Percentiles rank a stretch among this genome's conserved stretches.
Evolutionary conservation across 2,329 filamentous ascomycete genomes (phyloP).

Genomic region (Verticillium nonalfalfae): DNA sequence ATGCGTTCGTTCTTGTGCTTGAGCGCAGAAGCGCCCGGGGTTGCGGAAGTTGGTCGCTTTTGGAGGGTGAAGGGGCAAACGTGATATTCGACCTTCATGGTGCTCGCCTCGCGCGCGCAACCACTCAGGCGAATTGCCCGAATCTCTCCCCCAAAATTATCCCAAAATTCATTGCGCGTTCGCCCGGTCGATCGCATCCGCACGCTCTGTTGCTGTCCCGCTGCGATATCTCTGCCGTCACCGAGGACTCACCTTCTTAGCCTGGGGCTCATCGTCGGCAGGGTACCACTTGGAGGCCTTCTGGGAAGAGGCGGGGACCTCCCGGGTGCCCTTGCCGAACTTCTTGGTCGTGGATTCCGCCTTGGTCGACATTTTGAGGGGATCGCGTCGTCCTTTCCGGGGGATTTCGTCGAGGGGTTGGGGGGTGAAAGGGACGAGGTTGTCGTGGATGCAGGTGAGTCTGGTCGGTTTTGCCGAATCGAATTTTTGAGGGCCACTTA

Average conservation of each 20-base stretch:
- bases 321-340: slow-evolving; percentile 95
- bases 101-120: neutral
- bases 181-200: neutral
- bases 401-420: slow-evolving; percentile 8
- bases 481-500: slow-evolving; percentile 28
- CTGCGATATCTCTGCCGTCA: slow-evolving; percentile 8
- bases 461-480: slow-evolving; percentile 9
- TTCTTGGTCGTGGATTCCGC: slow-evolving; percentile 74
- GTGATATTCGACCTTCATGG: neutral
- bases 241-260: slow-evolving; percentile 80
- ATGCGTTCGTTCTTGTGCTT: neutral
- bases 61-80: neutral
- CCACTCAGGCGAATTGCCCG: neutral
- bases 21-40: neutral
- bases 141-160: neutral
- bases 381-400: slow-evolving; percentile 7
- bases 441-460: neutral
- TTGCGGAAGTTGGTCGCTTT: neutral
- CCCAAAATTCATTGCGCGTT: neutral
- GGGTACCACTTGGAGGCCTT: slow-evolving; percentile 99
- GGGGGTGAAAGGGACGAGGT: neutral
- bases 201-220: neutral
- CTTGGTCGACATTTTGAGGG: slow-evolving; percentile 63
- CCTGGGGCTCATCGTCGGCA: slow-evolving; percentile 80
- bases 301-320: slow-evolving; percentile 77